These are phyloP conservation scores for Seminavis robusta DNA, from an alignment of 108 stramenopile genomes.

Conservation along the genomic window DNA sequence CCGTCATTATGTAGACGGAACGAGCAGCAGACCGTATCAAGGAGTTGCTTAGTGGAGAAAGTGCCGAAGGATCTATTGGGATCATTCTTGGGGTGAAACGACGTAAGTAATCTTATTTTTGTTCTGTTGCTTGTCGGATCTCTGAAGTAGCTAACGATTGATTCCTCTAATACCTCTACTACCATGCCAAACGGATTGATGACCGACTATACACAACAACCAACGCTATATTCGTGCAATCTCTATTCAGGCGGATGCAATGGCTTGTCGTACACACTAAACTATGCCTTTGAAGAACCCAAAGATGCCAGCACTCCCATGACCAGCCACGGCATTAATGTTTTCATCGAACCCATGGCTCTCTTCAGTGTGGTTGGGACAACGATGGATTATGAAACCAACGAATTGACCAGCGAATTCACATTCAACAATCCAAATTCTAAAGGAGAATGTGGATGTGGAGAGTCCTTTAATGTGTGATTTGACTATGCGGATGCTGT, in stretches of 20 bases:
- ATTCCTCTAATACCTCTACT: too few relatives aligned
- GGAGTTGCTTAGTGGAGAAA: slow-evolving; percentile 39
- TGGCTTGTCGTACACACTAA: slow-evolving; percentile 96
- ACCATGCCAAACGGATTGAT: too few relatives aligned
- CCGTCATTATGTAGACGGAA: too few relatives aligned
- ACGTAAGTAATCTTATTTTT: too few relatives aligned
- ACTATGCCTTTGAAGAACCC: slow-evolving; percentile 85
- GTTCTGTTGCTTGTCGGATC: too few relatives aligned
- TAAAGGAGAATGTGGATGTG: slow-evolving; percentile 99
- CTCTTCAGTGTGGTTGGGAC: slow-evolving; percentile 97
- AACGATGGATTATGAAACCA: slow-evolving; percentile 96
- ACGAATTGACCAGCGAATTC: slow-evolving; percentile 95
- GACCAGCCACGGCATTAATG: slow-evolving; percentile 71
- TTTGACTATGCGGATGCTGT: too few relatives aligned
- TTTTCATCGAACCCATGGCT: slow-evolving; percentile 98
- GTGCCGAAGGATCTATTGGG: slow-evolving; percentile 67
- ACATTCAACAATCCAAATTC: slow-evolving; percentile 99
- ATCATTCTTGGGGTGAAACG: slow-evolving; percentile 94
- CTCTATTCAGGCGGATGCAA: too few relatives aligned
- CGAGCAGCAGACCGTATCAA: slow-evolving; percentile 57
- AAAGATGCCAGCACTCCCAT: slow-evolving; percentile 54
- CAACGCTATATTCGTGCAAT: too few relatives aligned
- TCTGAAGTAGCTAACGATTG: too few relatives aligned
- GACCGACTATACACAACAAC: too few relatives aligned
- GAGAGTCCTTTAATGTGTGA: slow-evolving; percentile 97